phyloP scores from a whole-genome alignment of 1,139 yeast genomes.

The Hansenula lynferdii region DNA sequence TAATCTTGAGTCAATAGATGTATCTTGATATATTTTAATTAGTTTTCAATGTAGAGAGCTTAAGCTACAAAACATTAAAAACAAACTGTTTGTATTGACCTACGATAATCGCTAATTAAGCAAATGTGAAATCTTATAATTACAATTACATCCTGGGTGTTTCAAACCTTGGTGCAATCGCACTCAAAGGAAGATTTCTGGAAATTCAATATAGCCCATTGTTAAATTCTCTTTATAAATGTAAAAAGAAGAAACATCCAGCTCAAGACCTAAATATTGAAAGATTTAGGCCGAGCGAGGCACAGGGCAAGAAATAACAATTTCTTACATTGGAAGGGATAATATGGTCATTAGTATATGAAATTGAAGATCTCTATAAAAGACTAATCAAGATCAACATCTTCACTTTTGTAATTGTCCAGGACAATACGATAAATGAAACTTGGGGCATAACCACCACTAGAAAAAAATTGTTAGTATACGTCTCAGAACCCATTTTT shows the following conservation, averaged over 20 bases:
- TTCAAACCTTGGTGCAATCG: slow-evolving; percentile 55
- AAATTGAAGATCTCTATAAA: not conserved
- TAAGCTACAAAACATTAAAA: not conserved
- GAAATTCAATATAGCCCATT: slow-evolving; percentile 55
- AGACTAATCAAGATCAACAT: slow-evolving; percentile 45
- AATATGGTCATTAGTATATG: not conserved
- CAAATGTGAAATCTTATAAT: slow-evolving; percentile 59
- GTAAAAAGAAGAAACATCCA: slow-evolving; percentile 31
- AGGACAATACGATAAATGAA: slow-evolving; percentile 92
- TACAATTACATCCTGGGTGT: slow-evolving; percentile 62
- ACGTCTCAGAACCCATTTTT: not conserved
- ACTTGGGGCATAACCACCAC: slow-evolving; percentile 94
- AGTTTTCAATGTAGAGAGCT: too few relatives aligned
- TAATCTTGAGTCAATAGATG: too few relatives aligned
- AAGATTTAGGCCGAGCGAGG: slow-evolving; percentile 32
- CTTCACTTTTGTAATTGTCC: slow-evolving; percentile 89
- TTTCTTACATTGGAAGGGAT: not conserved
- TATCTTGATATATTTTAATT: too few relatives aligned
- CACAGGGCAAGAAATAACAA: slow-evolving; percentile 25
- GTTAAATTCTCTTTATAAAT: slow-evolving; percentile 5
- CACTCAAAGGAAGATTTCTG: slow-evolving; percentile 62
- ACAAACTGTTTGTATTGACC: too few relatives aligned
- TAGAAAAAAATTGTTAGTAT: slow-evolving; percentile 22
- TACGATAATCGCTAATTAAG: too few relatives aligned
- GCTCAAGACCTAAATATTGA: slow-evolving; percentile 32